Percentiles rank a stretch among this genome's conserved stretches.
These are phyloP conservation scores for Osmozyma mogii DNA, from an alignment of 805 yeast species.

Conservation along the genomic window DNA sequence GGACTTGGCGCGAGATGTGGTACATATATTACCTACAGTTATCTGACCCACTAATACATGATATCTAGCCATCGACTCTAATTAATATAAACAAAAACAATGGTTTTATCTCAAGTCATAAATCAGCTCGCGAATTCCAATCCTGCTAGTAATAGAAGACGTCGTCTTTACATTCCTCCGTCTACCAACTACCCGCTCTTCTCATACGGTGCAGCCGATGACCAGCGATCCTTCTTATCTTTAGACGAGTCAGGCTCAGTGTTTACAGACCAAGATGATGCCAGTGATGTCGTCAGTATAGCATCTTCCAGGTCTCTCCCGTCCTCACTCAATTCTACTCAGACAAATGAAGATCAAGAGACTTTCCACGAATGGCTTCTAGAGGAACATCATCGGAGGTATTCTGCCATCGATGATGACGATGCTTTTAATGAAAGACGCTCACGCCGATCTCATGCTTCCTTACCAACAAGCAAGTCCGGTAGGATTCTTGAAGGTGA, in stretches of 20 bases:
- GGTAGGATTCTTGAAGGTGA: conserved; percentile 12
- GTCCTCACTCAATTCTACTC: conserved; percentile 29
- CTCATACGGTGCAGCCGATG: conserved; percentile 36
- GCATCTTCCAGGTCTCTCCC: conserved; percentile 35
- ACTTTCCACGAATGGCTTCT: conserved; percentile 37
- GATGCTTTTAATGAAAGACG: conserved; percentile 1
- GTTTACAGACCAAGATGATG: conserved; percentile 15
- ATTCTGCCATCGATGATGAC: conserved; percentile 17
- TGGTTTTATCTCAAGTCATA: conserved; percentile 35
- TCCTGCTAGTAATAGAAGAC: conserved; percentile 25
- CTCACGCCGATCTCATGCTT: conserved; percentile 2
- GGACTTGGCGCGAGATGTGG: too few species aligned
- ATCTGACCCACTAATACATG: too few species aligned
- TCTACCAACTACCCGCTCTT: conserved; percentile 36
- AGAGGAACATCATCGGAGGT: conserved; percentile 35
- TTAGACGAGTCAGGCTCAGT: conserved; percentile 29
- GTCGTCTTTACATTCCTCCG: conserved; percentile 37
- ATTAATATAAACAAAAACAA: too few species aligned
- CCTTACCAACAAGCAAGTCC: conserved; percentile 4
- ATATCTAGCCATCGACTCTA: too few species aligned
- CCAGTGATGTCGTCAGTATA: conserved; percentile 36
- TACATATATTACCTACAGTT: too few species aligned
- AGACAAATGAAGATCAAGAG: conserved; percentile 28
- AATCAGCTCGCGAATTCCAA: conserved; percentile 35
- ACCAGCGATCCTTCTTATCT: conserved; percentile 37